A percentile compares a stretch with the other conserved stretches of the same genome.
Conservation (phyloP, 768 basidiomycete genomes). For the Psilocybe cubensis region DNA sequence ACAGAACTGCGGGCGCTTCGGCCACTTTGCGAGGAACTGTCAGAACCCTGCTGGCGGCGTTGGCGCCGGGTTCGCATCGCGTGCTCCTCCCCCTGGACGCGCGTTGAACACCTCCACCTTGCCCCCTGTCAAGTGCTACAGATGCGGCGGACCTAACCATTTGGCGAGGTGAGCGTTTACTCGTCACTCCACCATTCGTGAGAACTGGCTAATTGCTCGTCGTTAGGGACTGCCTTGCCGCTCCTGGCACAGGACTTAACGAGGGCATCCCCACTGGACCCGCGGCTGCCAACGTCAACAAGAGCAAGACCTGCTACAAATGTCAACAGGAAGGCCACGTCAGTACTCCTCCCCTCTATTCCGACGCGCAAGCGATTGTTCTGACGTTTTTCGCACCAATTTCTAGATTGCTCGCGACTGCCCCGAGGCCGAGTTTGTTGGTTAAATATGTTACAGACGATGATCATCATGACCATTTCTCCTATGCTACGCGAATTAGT, state of each 20-base stretch:
- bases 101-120: constrained; percentile 74
- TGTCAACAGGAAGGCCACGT: constrained; percentile 90
- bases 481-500: not conserved
- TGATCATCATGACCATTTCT: too few species aligned
- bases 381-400: not conserved
- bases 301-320: constrained; percentile 85
- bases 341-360: constrained; percentile 37
- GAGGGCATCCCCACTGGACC: constrained; percentile 46
- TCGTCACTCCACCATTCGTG: constrained; percentile 8
- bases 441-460: constrained; percentile 35
- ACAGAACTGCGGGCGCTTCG: constrained; percentile 83
- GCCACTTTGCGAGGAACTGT: constrained; percentile 82
- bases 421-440: constrained; percentile 59
- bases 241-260: constrained; percentile 59
- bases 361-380: not conserved
- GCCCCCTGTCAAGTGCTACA: constrained; percentile 86
- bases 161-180: constrained; percentile 63
- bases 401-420: constrained; percentile 68
- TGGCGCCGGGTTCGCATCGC: constrained; percentile 56
- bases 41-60: constrained; percentile 47
- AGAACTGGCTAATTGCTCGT: constrained; percentile 6
- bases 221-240: constrained; percentile 81
- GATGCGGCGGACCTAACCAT: constrained; percentile 89
- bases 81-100: constrained; percentile 76
- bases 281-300: constrained; percentile 49